phyloP scores from a whole-genome alignment of 495 filamentous ascomycete genomes.

The Stereocaulon alpinum region DNA sequence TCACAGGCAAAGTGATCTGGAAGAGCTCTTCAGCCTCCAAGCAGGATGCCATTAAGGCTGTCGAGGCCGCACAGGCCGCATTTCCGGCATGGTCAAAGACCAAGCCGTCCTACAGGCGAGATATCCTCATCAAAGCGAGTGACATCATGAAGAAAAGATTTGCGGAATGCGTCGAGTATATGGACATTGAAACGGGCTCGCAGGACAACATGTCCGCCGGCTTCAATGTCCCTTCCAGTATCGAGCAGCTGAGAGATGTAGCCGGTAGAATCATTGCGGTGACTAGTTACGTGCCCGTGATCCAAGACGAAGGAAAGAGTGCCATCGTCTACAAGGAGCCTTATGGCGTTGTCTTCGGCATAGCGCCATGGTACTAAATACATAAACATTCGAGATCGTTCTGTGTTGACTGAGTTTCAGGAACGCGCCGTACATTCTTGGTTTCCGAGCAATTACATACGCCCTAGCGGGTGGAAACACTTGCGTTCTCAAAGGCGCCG shows the following conservation, averaged over 20 bases:
- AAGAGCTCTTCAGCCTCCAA: slow-evolving; percentile 51
- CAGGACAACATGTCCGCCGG: slow-evolving; percentile 38
- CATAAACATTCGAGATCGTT: not conserved
- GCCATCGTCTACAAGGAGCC: slow-evolving; percentile 72
- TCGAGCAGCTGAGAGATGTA: slow-evolving; percentile 56
- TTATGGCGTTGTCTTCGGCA: slow-evolving; percentile 67
- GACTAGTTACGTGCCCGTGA: slow-evolving; percentile 50
- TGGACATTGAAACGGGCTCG: slow-evolving; percentile 61
- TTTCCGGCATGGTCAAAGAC: slow-evolving; percentile 61
- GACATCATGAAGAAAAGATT: slow-evolving; percentile 53
- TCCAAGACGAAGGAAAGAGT: slow-evolving; percentile 42
- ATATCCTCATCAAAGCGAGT: slow-evolving; percentile 62
- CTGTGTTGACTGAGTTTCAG: not conserved
- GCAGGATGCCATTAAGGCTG: slow-evolving; percentile 49
- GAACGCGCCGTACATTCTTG: slow-evolving; percentile 48
- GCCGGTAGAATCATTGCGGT: slow-evolving; percentile 54
- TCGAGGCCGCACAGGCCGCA: slow-evolving; percentile 56
- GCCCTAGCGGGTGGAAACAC: slow-evolving; percentile 81
- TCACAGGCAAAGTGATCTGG: slow-evolving; percentile 50
- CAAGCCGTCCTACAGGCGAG: slow-evolving; percentile 50
- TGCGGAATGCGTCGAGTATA: slow-evolving; percentile 52
- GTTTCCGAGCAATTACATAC: slow-evolving; percentile 54
- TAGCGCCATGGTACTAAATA: slow-evolving; percentile 65
- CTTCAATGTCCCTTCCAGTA: slow-evolving; percentile 54
- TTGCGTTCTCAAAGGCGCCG: slow-evolving; percentile 64